These are phyloP conservation scores for Aspergillus unguis DNA, from an alignment of 2,329 filamentous ascomycete genomes.

Conservation along the genomic window DNA sequence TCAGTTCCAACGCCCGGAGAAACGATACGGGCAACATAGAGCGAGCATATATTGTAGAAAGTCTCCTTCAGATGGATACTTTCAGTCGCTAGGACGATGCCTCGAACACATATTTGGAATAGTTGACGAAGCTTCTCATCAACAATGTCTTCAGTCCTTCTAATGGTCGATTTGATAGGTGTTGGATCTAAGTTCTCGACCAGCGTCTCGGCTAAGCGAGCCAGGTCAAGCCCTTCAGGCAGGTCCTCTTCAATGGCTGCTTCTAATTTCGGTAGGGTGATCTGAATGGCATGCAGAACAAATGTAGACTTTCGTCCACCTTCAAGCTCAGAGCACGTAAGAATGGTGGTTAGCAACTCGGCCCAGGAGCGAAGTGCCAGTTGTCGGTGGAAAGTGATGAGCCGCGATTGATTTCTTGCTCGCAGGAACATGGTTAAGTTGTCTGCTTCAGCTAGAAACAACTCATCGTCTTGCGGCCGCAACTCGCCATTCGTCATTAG, in stretches of 20 bases:
- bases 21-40: conserved; percentile 70
- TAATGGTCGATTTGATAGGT: conserved; percentile 38
- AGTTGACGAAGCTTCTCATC: conserved; percentile 88
- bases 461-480: conserved; percentile 41
- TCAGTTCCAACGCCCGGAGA: conserved; percentile 49
- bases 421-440: conserved; percentile 37
- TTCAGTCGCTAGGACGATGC: conserved; percentile 70
- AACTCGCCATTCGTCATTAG: conserved; percentile 44
- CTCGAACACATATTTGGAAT: conserved; percentile 80
- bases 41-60: conserved; percentile 89
- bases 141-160: conserved; percentile 63
- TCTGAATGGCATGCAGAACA: conserved; percentile 79
- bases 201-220: conserved; percentile 69
- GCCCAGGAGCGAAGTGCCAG: conserved; percentile 78
- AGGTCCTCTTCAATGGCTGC: conserved; percentile 66
- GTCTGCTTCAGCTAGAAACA: conserved; percentile 39
- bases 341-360: conserved; percentile 76
- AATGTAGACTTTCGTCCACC: conserved; percentile 69
- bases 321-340: conserved; percentile 78
- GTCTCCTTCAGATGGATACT: conserved; percentile 71
- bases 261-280: conserved; percentile 84
- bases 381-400: conserved; percentile 50
- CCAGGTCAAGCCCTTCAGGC: conserved; percentile 69
- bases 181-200: conserved; percentile 42
- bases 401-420: conserved; percentile 40